These are phyloP conservation scores for Chimonanthus salicifolius DNA, from an alignment of 164 flowering plant genomes.

Conservation along the genomic window DNA sequence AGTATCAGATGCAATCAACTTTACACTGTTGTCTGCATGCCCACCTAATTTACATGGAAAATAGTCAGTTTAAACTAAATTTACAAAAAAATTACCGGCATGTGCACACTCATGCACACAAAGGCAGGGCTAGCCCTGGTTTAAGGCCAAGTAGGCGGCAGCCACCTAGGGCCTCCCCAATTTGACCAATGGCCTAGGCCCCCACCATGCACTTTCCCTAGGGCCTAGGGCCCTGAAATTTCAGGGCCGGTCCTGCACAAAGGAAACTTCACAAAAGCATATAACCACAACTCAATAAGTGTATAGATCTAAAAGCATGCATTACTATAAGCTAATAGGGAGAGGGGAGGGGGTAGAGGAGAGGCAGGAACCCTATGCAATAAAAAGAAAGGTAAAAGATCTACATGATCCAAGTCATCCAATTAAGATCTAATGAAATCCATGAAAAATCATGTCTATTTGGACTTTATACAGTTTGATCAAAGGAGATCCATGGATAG, in stretches of 20 bases:
- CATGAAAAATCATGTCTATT: no score
- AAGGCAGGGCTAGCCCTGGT: not conserved
- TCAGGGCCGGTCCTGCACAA: not conserved
- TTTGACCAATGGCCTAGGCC: not conserved
- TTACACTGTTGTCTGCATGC: constrained; percentile 83
- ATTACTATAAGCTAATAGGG: no score
- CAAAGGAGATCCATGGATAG: no score
- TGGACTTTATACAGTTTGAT: no score
- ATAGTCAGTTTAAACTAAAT: not conserved
- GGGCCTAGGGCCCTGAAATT: not conserved
- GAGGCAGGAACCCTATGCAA: no score
- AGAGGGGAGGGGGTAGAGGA: no score
- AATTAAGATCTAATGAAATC: no score
- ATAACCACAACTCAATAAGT: not conserved
- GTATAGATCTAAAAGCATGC: no score
- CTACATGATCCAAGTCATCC: no score
- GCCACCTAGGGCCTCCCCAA: not conserved
- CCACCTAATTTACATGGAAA: constrained; percentile 52
- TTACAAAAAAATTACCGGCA: not conserved
- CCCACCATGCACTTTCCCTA: not conserved
- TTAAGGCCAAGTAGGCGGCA: no score
- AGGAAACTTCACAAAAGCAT: not conserved
- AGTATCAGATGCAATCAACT: constrained; percentile 78
- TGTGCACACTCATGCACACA: not conserved
- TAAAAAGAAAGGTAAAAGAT: no score